Base-by-base conservation (phyloP, 306 rosid species). In the Gleditsia sinensis region DNA sequence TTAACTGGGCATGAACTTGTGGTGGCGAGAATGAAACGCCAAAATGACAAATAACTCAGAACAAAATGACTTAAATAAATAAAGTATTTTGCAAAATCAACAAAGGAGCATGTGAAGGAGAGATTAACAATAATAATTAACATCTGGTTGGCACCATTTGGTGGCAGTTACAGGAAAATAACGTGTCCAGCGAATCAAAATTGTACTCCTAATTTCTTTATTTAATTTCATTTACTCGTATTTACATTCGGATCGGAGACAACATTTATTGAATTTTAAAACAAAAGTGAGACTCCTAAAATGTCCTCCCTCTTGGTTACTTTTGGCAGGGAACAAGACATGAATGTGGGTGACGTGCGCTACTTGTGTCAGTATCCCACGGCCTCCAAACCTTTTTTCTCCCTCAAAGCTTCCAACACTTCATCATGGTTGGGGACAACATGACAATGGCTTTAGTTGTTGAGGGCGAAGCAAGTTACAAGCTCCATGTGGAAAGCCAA, bases 221-320 rank as follows among this genome's bases (percentile, higher is more conserved):
- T 74, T 17, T 14, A 7, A 56, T 53, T 14, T 19, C 39, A 72
- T 23, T 7, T 1, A 8, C 4, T 6, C 0, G 2, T 30, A 30
- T 66, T 37, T 12, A 49, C 76, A 79, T 75, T 63, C 69, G 75
- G 75, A 37, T 28, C 37, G 81, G 83, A 48, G 53, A n/a, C n/a
- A n/a, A n/a, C n/a, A n/a, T n/a, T n/a, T n/a, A n/a, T n/a, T n/a
- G n/a, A n/a, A n/a, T n/a, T n/a, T n/a, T n/a, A n/a, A n/a, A n/a
- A n/a, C n/a, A n/a, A n/a, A n/a, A n/a, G n/a, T n/a, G n/a, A n/a
- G n/a, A n/a, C n/a, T n/a, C n/a, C n/a, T n/a, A n/a, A n/a, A n/a
- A n/a, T n/a, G n/a, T n/a, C n/a, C n/a, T n/a, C n/a, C n/a, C n/a
- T n/a, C n/a, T n/a, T n/a, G n/a, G n/a, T n/a, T n/a, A n/a, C n/a